These are phyloP conservation scores for Globisporangium nunn DNA, from an alignment of 352 stramenopile species.

Conservation along the genomic window DNA sequence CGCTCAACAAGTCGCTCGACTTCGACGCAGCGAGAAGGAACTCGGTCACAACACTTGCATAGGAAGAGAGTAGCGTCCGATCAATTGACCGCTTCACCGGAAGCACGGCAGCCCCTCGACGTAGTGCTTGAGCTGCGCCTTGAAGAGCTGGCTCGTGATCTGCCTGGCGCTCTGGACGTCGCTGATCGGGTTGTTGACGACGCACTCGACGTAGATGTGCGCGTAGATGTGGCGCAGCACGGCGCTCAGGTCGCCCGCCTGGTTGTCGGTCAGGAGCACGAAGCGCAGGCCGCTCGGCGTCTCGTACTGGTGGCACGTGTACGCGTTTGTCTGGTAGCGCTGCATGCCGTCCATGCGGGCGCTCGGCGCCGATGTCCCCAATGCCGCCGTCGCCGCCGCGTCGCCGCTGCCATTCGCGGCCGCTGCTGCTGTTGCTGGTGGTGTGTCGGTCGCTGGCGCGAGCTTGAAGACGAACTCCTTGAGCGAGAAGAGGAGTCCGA, in stretches of 20 bases:
- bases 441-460: slow-evolving; percentile 24
- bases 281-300: slow-evolving; percentile 85
- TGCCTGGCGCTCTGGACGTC: slow-evolving; percentile 63
- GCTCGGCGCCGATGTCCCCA: slow-evolving; percentile 10
- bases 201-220: slow-evolving; percentile 86
- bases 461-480: slow-evolving; percentile 87
- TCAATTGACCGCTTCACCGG: slow-evolving; percentile 20
- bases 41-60: too few relatives aligned
- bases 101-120: slow-evolving; percentile 69
- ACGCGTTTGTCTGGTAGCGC: slow-evolving; percentile 82
- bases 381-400: slow-evolving; percentile 9
- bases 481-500: slow-evolving; percentile 89
- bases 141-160: slow-evolving; percentile 78
- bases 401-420: slow-evolving; percentile 13
- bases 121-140: slow-evolving; percentile 62
- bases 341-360: slow-evolving; percentile 53
- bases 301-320: slow-evolving; percentile 91
- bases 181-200: slow-evolving; percentile 87
- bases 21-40: too few relatives aligned
- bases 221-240: slow-evolving; percentile 86
- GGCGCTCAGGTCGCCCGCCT: slow-evolving; percentile 70
- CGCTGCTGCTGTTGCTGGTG: background rate
- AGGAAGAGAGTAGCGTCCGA: background rate
- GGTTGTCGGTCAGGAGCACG: slow-evolving; percentile 88
- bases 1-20: too few relatives aligned